These are phyloP conservation scores for Cylindrodendrum hubeiense DNA, from an alignment of 2,329 filamentous ascomycete genomes.

Conservation along the genomic window DNA sequence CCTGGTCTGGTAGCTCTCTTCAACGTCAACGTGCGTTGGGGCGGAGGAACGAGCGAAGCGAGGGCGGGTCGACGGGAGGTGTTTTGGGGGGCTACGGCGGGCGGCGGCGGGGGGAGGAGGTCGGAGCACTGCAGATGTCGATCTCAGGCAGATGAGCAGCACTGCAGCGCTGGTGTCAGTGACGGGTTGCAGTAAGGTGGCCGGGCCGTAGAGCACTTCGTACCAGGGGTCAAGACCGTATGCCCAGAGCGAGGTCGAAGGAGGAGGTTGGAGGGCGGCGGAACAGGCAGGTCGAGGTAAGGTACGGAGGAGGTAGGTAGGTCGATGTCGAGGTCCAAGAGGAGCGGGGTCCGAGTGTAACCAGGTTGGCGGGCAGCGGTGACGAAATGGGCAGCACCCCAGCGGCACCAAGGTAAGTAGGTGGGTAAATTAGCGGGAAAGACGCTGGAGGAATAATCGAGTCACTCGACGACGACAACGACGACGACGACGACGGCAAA, in stretches of 20 bases:
- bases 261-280: neutral
- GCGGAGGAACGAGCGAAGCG: slow-evolving; percentile 27
- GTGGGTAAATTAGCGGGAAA: neutral
- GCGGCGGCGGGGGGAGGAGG: slow-evolving; percentile 28
- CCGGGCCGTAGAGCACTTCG: neutral
- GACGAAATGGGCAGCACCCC: slow-evolving; percentile 39
- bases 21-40: slow-evolving; percentile 28
- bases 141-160: slow-evolving; percentile 7
- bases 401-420: neutral
- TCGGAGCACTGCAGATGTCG: slow-evolving; percentile 28
- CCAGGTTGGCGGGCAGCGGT: slow-evolving; percentile 40
- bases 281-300: slow-evolving; percentile 7
- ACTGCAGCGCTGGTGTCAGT: neutral
- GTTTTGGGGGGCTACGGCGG: slow-evolving; percentile 40
- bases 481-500: neutral
- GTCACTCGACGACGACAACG: neutral
- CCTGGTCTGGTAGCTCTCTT: slow-evolving; percentile 39
- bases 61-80: slow-evolving; percentile 36
- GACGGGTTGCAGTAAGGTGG: neutral
- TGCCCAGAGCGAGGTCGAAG: neutral
- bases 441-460: neutral
- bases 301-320: slow-evolving; percentile 25
- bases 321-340: slow-evolving; percentile 29
- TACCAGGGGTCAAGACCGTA: neutral
- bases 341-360: slow-evolving; percentile 42